Evolutionary conservation across 1,284 basidiomycete species (phyloP).

Genomic region (Fomitopsis pinicola): DNA sequence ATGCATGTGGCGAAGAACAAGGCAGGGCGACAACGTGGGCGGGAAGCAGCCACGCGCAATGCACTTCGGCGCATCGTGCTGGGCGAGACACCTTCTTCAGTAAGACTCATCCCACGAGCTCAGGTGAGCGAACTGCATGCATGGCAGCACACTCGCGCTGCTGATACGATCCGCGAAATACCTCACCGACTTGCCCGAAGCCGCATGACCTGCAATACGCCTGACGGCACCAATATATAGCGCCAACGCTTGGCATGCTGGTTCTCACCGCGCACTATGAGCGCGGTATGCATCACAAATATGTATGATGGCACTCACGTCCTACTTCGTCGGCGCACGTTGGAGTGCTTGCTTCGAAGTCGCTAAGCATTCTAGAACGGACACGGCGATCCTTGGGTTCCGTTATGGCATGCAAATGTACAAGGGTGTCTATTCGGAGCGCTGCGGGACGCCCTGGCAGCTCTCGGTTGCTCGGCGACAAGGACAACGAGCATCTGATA

Average conservation of each 20-base stretch:
- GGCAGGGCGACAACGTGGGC: background rate
- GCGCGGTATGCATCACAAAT: background rate
- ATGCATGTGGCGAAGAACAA: background rate
- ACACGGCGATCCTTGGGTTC: background rate
- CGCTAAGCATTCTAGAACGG: no score
- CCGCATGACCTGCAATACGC: background rate
- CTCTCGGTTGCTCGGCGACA: background rate
- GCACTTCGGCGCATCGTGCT: background rate
- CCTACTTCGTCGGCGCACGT: background rate
- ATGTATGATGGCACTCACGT: background rate
- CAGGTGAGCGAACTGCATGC: background rate
- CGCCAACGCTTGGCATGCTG: background rate
- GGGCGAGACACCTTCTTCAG: background rate
- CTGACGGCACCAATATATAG: background rate
- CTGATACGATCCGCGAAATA: background rate
- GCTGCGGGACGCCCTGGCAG: background rate
- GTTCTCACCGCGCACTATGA: background rate
- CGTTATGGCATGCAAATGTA: background rate
- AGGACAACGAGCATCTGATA: background rate
- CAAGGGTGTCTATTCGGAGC: background rate
- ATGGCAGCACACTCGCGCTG: background rate
- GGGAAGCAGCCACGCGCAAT: background rate
- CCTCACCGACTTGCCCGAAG: background rate
- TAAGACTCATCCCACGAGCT: background rate
- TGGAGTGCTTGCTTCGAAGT: background rate